phyloP scores from a whole-genome alignment of 176 grass and related monocot species.

The Triticum aestivum region DNA sequence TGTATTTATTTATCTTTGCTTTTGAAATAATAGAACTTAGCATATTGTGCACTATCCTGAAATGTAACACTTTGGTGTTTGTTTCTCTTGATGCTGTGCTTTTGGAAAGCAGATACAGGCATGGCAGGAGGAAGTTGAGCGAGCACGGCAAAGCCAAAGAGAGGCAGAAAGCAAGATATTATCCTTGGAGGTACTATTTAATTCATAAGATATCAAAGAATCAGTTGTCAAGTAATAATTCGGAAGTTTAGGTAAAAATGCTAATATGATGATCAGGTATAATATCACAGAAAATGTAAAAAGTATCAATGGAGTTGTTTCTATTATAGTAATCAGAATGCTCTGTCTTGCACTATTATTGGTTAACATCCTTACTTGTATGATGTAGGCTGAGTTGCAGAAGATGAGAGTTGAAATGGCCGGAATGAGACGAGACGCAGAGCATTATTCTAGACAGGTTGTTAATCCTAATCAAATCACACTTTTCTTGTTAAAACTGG shows the following conservation, averaged over 20 bases:
- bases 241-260: background rate
- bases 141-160: slow-evolving; percentile 89
- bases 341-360: slow-evolving; percentile 30
- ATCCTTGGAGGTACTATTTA: slow-evolving; percentile 70
- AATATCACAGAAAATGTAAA: background rate
- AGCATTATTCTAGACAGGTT: slow-evolving; percentile 99
- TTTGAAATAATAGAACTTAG: slow-evolving; percentile 6
- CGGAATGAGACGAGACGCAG: slow-evolving; percentile 96
- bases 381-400: slow-evolving; percentile 85
- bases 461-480: background rate
- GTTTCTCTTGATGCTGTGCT: slow-evolving; percentile 28
- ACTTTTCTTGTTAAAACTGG: background rate
- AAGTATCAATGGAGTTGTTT: background rate
- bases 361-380: slow-evolving; percentile 1
- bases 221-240: slow-evolving; percentile 6
- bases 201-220: slow-evolving; percentile 29
- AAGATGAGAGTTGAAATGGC: slow-evolving; percentile 99
- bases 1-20: background rate
- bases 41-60: background rate
- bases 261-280: slow-evolving; percentile 13
- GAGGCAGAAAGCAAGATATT: slow-evolving; percentile 89
- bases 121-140: slow-evolving; percentile 97
- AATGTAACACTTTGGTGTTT: background rate
- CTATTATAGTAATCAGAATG: slow-evolving; percentile 15
- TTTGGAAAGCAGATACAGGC: slow-evolving; percentile 75